Evolutionary conservation across 2,329 filamentous ascomycete species (phyloP).

Genomic region (Magnaporthales sp.): DNA sequence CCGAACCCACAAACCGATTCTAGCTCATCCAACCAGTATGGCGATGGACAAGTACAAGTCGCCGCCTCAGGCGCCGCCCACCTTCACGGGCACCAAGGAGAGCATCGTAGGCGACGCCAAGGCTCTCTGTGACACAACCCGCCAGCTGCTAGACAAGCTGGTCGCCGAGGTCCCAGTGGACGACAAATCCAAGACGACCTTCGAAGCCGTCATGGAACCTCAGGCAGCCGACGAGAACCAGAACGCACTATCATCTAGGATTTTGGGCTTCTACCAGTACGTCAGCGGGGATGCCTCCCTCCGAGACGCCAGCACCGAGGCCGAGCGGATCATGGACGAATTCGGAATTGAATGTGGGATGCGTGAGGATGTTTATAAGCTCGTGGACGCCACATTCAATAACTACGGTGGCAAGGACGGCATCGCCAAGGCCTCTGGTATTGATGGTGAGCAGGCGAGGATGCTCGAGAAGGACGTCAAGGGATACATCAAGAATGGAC

Average conservation of each 20-base stretch:
- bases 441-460: conserved; percentile 63
- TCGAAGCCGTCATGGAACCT: conserved; percentile 49
- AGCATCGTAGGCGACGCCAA: conserved; percentile 61
- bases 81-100: conserved; percentile 67
- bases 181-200: conserved; percentile 42
- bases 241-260: conserved; percentile 49
- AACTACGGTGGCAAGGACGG: conserved; percentile 32
- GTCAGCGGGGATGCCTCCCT: conserved; percentile 61
- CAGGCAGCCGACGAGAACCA: conserved; percentile 67
- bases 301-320: conserved; percentile 67
- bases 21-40: conserved; percentile 48
- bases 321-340: conserved; percentile 67
- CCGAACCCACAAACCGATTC: conserved; percentile 23
- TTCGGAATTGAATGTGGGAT: conserved; percentile 71
- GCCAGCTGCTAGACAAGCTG: conserved; percentile 57
- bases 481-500: conserved; percentile 66
- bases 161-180: conserved; percentile 48
- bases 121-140: conserved; percentile 53
- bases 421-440: conserved; percentile 40
- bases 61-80: conserved; percentile 69
- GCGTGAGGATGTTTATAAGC: conserved; percentile 71
- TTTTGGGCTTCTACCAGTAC: conserved; percentile 73
- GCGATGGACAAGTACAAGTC: conserved; percentile 58
- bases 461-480: conserved; percentile 72
- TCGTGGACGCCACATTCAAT: conserved; percentile 50